Evolutionary conservation across 495 filamentous ascomycete genomes (phyloP).

Genomic region (Halenospora varia): DNA sequence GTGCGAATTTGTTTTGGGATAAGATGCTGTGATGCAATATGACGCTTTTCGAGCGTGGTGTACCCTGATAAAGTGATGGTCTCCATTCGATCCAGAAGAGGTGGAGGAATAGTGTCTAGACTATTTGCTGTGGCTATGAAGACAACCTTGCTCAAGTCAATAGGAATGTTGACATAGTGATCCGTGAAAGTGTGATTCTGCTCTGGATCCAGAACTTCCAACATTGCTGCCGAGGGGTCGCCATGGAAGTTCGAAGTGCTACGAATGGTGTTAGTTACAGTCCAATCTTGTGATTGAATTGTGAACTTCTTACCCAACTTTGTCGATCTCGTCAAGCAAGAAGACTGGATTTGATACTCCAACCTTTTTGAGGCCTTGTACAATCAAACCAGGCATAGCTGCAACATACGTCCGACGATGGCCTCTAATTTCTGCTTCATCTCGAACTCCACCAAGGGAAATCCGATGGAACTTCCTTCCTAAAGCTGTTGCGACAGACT

Average conservation of each 20-base stretch:
- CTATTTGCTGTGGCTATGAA: slow-evolving; percentile 99
- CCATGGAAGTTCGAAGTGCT: slow-evolving; percentile 83
- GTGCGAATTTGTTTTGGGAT: slow-evolving; percentile 85
- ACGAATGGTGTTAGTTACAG: neutral
- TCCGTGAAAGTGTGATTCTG: slow-evolving; percentile 95
- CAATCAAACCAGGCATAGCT: slow-evolving; percentile 95
- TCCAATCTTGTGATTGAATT: neutral
- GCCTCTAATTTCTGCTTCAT: slow-evolving; percentile 95
- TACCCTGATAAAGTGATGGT: slow-evolving; percentile 89
- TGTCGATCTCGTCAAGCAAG: slow-evolving; percentile 97
- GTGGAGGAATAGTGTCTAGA: slow-evolving; percentile 90
- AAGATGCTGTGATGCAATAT: slow-evolving; percentile 89
- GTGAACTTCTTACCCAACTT: slow-evolving; percentile 58
- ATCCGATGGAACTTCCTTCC: slow-evolving; percentile 97
- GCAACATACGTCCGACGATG: slow-evolving; percentile 97
- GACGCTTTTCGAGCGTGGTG: slow-evolving; percentile 95
- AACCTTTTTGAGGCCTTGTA: slow-evolving; percentile 93
- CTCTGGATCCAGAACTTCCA: slow-evolving; percentile 97
- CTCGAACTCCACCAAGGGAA: slow-evolving; percentile 90
- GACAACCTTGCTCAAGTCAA: slow-evolving; percentile 92
- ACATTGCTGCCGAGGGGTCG: slow-evolving; percentile 97
- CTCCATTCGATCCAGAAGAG: slow-evolving; percentile 97
- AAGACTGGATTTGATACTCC: slow-evolving; percentile 96
- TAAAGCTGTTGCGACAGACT: slow-evolving; percentile 85
- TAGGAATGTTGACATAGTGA: slow-evolving; percentile 94